phyloP scores from a whole-genome alignment of 1,284 basidiomycete species.

The Fomitiporia mediterranea region DNA sequence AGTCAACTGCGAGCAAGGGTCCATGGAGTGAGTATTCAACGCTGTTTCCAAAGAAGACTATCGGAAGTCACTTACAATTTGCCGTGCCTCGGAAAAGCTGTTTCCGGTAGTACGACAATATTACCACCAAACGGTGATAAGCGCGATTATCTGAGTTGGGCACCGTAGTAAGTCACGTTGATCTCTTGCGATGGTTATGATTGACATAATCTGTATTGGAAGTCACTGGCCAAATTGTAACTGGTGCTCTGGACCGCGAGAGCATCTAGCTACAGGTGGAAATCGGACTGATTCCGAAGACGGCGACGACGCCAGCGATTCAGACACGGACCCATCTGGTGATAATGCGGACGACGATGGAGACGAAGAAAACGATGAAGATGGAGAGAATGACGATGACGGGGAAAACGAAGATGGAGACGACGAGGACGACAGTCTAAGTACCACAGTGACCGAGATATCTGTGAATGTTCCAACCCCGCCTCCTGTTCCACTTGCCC shows the following conservation, averaged over 20 bases:
- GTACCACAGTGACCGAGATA: not conserved
- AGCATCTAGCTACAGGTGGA: constrained; percentile 33
- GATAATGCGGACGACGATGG: constrained; percentile 6
- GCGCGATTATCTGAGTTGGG: constrained; percentile 52
- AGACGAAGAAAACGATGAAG: not conserved
- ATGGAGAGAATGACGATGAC: not conserved
- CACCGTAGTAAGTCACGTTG: constrained; percentile 47
- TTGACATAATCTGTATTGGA: not conserved
- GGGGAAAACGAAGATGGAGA: not conserved
- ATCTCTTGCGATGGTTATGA: constrained; percentile 6
- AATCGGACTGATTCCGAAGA: constrained; percentile 13
- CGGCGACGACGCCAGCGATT: not conserved
- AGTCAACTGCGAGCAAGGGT: constrained; percentile 29
- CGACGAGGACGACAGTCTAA: not conserved
- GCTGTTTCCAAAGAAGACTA: not conserved
- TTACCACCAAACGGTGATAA: constrained; percentile 39
- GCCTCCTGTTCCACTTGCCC: constrained; percentile 7
- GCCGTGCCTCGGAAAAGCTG: constrained; percentile 29
- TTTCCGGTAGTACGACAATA: constrained; percentile 34
- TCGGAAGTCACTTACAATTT: too few species aligned
- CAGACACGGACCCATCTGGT: not conserved
- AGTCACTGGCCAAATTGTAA: constrained; percentile 62
- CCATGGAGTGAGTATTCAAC: constrained; percentile 35
- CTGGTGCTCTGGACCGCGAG: constrained; percentile 42
- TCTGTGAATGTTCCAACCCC: not conserved